Conservation (phyloP, 495 filamentous ascomycete genomes). For the Annulohypoxylon bovei region DNA sequence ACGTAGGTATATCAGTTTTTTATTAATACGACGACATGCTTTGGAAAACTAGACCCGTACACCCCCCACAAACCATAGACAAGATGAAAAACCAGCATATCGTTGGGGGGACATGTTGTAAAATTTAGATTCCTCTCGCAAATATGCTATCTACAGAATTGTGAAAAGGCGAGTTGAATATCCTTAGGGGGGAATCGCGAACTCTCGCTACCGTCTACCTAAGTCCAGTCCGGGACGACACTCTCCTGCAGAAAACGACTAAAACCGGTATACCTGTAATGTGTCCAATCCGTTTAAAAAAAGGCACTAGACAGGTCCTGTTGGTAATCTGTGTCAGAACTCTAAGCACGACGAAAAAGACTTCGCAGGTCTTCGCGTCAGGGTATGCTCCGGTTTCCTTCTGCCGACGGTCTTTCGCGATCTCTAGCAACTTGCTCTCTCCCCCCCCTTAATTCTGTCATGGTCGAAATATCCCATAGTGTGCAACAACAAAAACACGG, state of each 20-base stretch:
- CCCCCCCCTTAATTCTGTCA: slow-evolving; percentile 18
- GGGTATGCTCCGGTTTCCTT: neutral
- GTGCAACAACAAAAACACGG: slow-evolving; percentile 36
- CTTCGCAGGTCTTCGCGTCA: neutral
- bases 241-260: slow-evolving; percentile 13
- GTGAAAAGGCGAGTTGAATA: slow-evolving; percentile 37
- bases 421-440: slow-evolving; percentile 21
- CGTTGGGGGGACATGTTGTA: slow-evolving; percentile 11
- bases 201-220: slow-evolving; percentile 29
- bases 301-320: slow-evolving; percentile 9
- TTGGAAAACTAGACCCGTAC: neutral
- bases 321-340: neutral
- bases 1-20: neutral
- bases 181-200: slow-evolving; percentile 13
- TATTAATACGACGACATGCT: neutral
- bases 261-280: slow-evolving; percentile 13
- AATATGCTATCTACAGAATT: slow-evolving; percentile 48
- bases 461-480: slow-evolving; percentile 14
- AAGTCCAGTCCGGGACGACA: slow-evolving; percentile 7
- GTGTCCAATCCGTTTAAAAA: slow-evolving; percentile 19
- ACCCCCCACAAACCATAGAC: neutral
- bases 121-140: slow-evolving; percentile 41
- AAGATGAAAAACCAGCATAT: neutral
- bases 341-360: slow-evolving; percentile 1
- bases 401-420: slow-evolving; percentile 10